Conservation (phyloP, 2,329 filamentous ascomycete genomes). For the Fusarium praegraminearum region DNA sequence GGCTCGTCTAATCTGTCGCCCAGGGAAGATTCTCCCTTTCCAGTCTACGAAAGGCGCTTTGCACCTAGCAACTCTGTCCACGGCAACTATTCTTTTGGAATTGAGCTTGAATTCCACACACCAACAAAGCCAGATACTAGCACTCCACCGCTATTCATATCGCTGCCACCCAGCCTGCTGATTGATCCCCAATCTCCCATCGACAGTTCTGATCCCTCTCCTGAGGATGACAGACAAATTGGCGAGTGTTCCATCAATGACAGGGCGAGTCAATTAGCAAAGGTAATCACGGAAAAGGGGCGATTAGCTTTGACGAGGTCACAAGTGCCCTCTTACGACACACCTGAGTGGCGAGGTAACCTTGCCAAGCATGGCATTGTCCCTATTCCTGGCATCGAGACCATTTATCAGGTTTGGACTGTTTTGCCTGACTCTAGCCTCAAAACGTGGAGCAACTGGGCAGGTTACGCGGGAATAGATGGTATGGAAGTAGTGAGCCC, state of each 20-base stretch:
- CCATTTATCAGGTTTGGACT: slow-evolving; percentile 30
- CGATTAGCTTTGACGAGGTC: background rate
- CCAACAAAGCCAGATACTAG: background rate
- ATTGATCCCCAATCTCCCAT: background rate
- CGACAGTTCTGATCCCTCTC: slow-evolving; percentile 4
- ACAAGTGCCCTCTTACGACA: background rate
- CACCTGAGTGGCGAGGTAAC: background rate
- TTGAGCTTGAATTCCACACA: slow-evolving; percentile 38
- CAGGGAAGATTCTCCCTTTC: background rate
- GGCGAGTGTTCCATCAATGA: background rate
- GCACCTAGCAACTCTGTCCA: background rate
- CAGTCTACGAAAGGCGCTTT: background rate
- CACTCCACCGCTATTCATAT: background rate
- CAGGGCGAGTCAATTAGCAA: background rate
- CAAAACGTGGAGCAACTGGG: background rate
- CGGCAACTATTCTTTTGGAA: slow-evolving; percentile 33
- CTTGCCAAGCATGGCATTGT: slow-evolving; percentile 4
- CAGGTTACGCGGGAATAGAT: slow-evolving; percentile 13
- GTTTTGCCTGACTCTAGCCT: slow-evolving; percentile 19
- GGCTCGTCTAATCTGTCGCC: background rate
- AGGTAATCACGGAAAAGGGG: background rate
- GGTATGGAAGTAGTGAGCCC: slow-evolving; percentile 34
- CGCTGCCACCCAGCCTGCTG: background rate
- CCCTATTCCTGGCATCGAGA: background rate
- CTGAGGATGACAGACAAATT: slow-evolving; percentile 19